Evolutionary conservation across 768 basidiomycete species (phyloP).

Genomic region (Russula olivacea): DNA sequence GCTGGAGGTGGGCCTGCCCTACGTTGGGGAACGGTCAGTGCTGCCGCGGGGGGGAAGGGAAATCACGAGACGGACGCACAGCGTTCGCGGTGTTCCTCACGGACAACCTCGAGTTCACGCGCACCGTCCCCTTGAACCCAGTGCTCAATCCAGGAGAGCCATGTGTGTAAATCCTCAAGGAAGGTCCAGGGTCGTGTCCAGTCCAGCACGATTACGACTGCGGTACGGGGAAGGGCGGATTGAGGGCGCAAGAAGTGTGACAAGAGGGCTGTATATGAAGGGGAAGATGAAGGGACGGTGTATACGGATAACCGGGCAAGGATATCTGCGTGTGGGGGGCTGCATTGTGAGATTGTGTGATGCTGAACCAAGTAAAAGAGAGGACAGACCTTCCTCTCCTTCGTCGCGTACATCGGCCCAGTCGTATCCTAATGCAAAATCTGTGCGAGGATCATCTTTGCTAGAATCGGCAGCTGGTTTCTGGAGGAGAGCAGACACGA

Average conservation of each 20-base stretch:
- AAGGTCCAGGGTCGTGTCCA: slow-evolving; percentile 96
- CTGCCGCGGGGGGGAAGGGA: background rate
- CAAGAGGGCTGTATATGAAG: slow-evolving; percentile 61
- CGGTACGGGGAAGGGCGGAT: slow-evolving; percentile 57
- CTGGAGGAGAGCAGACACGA: slow-evolving; percentile 66
- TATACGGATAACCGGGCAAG: slow-evolving; percentile 86
- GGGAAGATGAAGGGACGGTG: slow-evolving; percentile 78
- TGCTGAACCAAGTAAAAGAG: background rate
- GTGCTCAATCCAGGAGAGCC: slow-evolving; percentile 80
- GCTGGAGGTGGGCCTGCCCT: slow-evolving; percentile 88
- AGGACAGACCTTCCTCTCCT: slow-evolving; percentile 81
- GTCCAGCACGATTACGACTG: slow-evolving; percentile 82
- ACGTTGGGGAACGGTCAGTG: background rate
- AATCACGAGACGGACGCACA: slow-evolving; percentile 43
- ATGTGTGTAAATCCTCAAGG: slow-evolving; percentile 73
- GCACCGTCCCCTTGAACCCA: slow-evolving; percentile 70
- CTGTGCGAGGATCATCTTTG: slow-evolving; percentile 54
- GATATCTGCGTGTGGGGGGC: slow-evolving; percentile 50
- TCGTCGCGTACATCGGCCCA: slow-evolving; percentile 89
- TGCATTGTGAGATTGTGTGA: background rate
- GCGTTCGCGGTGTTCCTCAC: slow-evolving; percentile 79
- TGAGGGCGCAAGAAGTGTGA: slow-evolving; percentile 77
- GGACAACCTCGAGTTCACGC: slow-evolving; percentile 64
- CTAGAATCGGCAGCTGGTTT: slow-evolving; percentile 52
- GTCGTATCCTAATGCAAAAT: slow-evolving; percentile 89